phyloP scores from a whole-genome alignment of 2,329 filamentous ascomycete species.

The Elsinoe ampelina region DNA sequence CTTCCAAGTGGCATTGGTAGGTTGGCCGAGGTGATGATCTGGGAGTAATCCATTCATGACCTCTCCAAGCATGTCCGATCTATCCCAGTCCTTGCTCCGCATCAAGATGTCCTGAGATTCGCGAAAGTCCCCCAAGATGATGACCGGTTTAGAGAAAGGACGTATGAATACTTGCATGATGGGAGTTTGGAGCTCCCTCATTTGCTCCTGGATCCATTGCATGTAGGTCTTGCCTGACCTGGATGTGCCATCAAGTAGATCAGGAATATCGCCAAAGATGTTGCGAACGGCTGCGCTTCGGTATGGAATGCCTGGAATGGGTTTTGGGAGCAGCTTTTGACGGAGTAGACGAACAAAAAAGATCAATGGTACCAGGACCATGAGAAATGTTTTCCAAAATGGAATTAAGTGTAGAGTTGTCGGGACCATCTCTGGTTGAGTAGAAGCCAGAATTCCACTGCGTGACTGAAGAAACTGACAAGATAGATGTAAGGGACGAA shows the following conservation, averaged over 20 bases:
- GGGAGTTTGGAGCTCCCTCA: slow-evolving; percentile 27
- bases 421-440: not conserved
- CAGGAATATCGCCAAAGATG: slow-evolving; percentile 38
- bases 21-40: slow-evolving; percentile 21
- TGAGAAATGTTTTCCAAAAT: not conserved
- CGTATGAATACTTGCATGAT: slow-evolving; percentile 41
- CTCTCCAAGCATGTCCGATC: slow-evolving; percentile 28
- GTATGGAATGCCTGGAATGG: slow-evolving; percentile 41
- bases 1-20: slow-evolving; percentile 18
- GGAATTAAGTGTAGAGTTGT: not conserved
- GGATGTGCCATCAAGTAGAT: slow-evolving; percentile 26
- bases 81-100: slow-evolving; percentile 38
- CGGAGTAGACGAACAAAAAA: not conserved
- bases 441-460: not conserved
- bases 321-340: slow-evolving; percentile 30
- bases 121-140: slow-evolving; percentile 36
- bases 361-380: not conserved
- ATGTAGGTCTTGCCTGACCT: not conserved
- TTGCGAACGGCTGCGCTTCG: slow-evolving; percentile 29
- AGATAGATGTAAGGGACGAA: too few relatives aligned
- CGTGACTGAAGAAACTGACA: too few relatives aligned
- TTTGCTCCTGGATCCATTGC: slow-evolving; percentile 16
- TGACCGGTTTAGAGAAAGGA: slow-evolving; percentile 35
- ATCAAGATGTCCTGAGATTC: slow-evolving; percentile 39
- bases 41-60: slow-evolving; percentile 21